phyloP scores from a whole-genome alignment of 495 filamentous ascomycete species.

The Hypomontagnella submonticulosa region DNA sequence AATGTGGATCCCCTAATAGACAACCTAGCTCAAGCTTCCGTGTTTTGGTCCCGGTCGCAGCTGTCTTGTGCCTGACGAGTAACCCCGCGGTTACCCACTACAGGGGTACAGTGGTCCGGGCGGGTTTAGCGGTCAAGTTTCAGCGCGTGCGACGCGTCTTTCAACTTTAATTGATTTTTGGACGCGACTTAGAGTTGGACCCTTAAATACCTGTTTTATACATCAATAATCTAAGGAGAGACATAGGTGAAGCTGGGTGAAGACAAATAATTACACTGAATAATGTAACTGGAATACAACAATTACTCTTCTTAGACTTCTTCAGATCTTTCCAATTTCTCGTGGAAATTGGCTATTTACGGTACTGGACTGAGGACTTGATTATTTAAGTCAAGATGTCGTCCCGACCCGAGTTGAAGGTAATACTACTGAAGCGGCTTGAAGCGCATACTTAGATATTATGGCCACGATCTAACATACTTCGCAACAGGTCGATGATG shows the following conservation, averaged over 20 bases:
- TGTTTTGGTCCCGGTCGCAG: no score
- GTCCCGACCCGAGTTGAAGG: slow-evolving; percentile 91
- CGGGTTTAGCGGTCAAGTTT: neutral
- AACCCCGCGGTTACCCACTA: no score
- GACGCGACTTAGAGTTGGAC: slow-evolving; percentile 32
- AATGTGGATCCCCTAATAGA: no score
- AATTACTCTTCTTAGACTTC: no score
- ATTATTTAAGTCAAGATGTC: slow-evolving; percentile 68
- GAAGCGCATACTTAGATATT: neutral
- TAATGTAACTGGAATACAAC: neutral
- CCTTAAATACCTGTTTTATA: slow-evolving; percentile 2
- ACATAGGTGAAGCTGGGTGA: neutral
- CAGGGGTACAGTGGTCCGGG: neutral
- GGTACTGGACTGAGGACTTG: neutral
- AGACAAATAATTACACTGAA: neutral
- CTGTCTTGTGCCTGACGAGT: no score
- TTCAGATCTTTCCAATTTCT: no score
- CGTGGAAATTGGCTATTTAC: neutral
- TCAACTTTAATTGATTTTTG: slow-evolving; percentile 43
- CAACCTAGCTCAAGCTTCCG: no score
- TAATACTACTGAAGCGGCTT: slow-evolving; percentile 44
- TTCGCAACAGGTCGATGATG: slow-evolving; percentile 84
- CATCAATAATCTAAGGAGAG: slow-evolving; percentile 4
- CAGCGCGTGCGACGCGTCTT: slow-evolving; percentile 47
- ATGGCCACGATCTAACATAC: slow-evolving; percentile 1